phyloP scores from a whole-genome alignment of 1,284 basidiomycete species.

The Albatrellus sp. region DNA sequence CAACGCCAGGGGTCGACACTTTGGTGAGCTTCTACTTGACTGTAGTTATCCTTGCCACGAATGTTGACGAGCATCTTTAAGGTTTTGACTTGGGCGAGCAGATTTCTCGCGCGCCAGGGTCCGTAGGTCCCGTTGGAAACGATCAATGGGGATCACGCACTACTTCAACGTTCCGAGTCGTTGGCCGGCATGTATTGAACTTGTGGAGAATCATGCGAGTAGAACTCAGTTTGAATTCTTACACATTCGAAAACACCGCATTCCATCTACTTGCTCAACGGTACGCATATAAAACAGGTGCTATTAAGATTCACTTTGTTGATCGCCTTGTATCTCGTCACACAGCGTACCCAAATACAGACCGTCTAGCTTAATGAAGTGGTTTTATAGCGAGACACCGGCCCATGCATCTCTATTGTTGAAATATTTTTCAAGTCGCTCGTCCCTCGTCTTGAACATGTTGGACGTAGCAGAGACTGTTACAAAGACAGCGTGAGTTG shows the following conservation, averaged over 20 bases:
- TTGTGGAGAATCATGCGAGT: slow-evolving; percentile 87
- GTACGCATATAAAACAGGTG: slow-evolving; percentile 28
- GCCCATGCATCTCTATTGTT: slow-evolving; percentile 44
- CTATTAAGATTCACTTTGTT: neutral
- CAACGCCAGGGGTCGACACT: slow-evolving; percentile 48
- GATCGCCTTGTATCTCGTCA: slow-evolving; percentile 7
- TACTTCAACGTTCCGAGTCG: slow-evolving; percentile 74
- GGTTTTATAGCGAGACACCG: slow-evolving; percentile 56
- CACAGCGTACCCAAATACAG: slow-evolving; percentile 71
- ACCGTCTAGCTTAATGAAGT: slow-evolving; percentile 51
- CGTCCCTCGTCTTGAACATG: slow-evolving; percentile 62
- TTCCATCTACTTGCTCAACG: slow-evolving; percentile 69
- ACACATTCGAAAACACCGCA: slow-evolving; percentile 85
- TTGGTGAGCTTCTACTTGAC: slow-evolving; percentile 32
- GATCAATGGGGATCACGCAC: slow-evolving; percentile 71
- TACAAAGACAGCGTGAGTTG: slow-evolving; percentile 76
- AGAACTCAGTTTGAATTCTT: slow-evolving; percentile 70
- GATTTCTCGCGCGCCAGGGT: slow-evolving; percentile 53
- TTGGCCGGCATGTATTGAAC: slow-evolving; percentile 86
- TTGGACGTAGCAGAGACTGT: slow-evolving; percentile 72
- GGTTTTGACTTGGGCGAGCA: slow-evolving; percentile 57
- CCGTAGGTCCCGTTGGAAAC: slow-evolving; percentile 24
- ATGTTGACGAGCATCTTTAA: slow-evolving; percentile 18
- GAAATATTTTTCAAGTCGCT: slow-evolving; percentile 51
- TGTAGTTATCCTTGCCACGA: neutral